Evolutionary conservation across 495 filamentous ascomycete genomes (phyloP), one percentile per base, ranked within the genome.

Genomic region (Schizothecium vesticola): DNA sequence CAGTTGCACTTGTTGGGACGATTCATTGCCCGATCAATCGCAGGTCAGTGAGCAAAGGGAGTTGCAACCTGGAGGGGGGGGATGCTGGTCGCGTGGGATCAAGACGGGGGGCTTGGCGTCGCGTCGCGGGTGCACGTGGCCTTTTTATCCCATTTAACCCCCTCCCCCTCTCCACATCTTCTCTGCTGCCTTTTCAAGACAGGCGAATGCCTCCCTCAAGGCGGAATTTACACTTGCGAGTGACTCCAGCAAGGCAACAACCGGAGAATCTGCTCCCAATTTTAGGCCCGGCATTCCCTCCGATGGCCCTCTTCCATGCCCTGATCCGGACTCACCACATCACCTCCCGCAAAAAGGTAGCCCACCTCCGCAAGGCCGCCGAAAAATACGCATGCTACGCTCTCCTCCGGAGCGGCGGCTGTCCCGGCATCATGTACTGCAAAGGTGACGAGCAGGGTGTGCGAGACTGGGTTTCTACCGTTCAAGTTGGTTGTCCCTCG

Each of bases 261-360:
- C 19, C 43, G 7, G 43, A 51, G 36, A 43, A 43, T 19, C 36
- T 43, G 10, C 3, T 43, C 36, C 36, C 43, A 51, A n/a, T 51
- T n/a, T 12, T 12, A 19, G 16, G 33, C 13, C 33, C 33, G 33
- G 5, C 43, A 51, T 19, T 2, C 31, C 7, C 43, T n/a, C 64
- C 56, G 6, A 72, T 74, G 68, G 24, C 64, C n/a, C 56, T 81
- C 55, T 87, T 81, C 71, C 83, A 87, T 68, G 86, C 90, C 25
- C 78, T 93, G 61, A 91, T 93, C 43, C 84, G 89, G 55, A 93
- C 90, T 5, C 91, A 93, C 74, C 91, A 93, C 79, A 93, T 93
- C 76, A 92, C 90, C 26, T 92, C 90, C 11, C 90, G 90, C 59
- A 91, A 91, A 67, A 93, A 93, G 75, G 85, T 93, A 21, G 82